These are phyloP conservation scores for Gonapodya prolifera DNA, from an alignment of 192 early-diverging fungal species.

Conservation along the genomic window DNA sequence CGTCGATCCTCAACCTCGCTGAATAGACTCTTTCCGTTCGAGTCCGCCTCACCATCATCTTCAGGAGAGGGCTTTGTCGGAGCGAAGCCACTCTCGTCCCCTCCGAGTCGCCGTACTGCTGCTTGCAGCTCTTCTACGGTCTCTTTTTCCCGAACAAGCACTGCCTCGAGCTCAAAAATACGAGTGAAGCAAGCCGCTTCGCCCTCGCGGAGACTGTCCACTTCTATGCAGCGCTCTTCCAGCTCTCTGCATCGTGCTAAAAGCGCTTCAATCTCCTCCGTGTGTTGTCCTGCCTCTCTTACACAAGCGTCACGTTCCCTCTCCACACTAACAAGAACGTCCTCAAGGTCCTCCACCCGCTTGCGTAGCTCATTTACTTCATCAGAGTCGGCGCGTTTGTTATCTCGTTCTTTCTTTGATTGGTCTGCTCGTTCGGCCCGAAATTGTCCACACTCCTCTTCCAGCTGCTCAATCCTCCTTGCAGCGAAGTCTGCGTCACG, in stretches of 20 bases:
- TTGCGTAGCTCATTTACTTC: conserved; percentile 8
- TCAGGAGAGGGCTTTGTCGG: conserved; percentile 10
- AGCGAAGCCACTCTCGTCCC: neutral
- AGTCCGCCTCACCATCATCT: conserved; percentile 1
- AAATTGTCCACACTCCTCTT: conserved; percentile 6
- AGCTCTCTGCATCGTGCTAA: neutral
- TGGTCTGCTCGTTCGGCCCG: conserved; percentile 6
- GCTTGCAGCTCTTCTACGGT: conserved; percentile 12
- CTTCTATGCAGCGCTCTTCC: conserved; percentile 8
- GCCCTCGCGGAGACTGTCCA: conserved; percentile 9
- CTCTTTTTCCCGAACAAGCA: conserved; percentile 17
- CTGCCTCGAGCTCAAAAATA: conserved; percentile 17
- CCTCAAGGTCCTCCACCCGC: neutral
- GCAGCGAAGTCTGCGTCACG: neutral
- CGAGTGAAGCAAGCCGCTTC: conserved; percentile 6
- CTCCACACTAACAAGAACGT: neutral
- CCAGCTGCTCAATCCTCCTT: neutral
- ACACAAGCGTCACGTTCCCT: no score
- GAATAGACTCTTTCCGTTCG: conserved; percentile 16
- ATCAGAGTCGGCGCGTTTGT: neutral
- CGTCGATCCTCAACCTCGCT: conserved; percentile 25
- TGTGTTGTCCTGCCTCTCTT: conserved; percentile 10
- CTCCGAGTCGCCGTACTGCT: no score
- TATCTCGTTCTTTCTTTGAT: neutral
- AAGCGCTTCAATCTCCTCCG: conserved; percentile 5